Evolutionary conservation across 139 green algal species (phyloP).

Genomic region (Volvox africanus): DNA sequence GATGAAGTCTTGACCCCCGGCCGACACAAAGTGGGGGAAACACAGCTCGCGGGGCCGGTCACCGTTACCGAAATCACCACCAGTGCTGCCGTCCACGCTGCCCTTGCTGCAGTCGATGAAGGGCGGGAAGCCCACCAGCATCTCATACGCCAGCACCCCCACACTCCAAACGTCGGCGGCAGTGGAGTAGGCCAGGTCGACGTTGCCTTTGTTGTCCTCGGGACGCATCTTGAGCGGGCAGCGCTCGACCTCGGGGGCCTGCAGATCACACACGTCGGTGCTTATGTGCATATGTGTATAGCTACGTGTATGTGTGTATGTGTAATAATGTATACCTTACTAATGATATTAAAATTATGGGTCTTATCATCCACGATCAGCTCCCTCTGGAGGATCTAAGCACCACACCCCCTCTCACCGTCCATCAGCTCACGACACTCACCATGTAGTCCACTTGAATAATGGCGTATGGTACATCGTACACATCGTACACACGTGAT

Average conservation of each 20-base stretch:
- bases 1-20: constrained; percentile 39
- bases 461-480: no score
- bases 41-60: background rate
- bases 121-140: constrained; percentile 48
- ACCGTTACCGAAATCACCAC: background rate
- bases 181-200: constrained; percentile 35
- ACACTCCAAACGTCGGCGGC: constrained; percentile 52
- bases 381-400: no score
- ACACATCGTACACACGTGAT: no score
- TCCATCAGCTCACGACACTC: no score
- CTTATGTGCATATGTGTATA: no score
- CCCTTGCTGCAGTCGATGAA: background rate
- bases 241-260: constrained; percentile 57
- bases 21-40: constrained; percentile 27
- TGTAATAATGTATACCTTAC: no score
- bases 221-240: constrained; percentile 57
- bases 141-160: constrained; percentile 55
- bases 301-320: no score
- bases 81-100: no score
- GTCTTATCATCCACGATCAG: no score
- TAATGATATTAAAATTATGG: no score
- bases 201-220: constrained; percentile 56
- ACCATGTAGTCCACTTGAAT: no score
- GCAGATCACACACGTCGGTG: background rate
- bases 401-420: no score